Evolutionary conservation across 768 basidiomycete species (phyloP), one percentile per base, ranked within the genome.

Genomic region (Russula earlei): DNA sequence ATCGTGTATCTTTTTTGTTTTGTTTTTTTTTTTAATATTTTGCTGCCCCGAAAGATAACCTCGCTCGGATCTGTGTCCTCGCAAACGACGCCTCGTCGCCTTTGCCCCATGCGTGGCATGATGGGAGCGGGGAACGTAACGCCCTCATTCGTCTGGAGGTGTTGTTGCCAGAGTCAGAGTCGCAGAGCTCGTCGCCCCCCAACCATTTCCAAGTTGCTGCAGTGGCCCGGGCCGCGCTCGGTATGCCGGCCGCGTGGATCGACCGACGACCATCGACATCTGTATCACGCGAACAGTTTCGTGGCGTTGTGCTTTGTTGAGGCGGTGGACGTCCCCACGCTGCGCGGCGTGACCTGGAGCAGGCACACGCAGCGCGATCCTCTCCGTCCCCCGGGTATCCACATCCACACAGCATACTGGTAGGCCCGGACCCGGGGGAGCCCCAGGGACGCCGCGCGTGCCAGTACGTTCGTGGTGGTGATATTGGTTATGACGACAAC

Each of bases 391-490:
- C 83, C 82, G 11, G 85, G 84, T 9, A 64, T n/a, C n/a, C n/a
- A n/a, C n/a, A n/a, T 87, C n/a, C 85, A 84, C 0, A 80, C 81
- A 0, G 82, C 82, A 5, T n/a, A n/a, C n/a, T n/a, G n/a, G n/a
- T n/a, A n/a, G n/a, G n/a, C n/a, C n/a, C n/a, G n/a, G n/a, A n/a
- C n/a, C n/a, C n/a, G n/a, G 83, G 85, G 66, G 84, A 83, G 66
- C 82, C 82, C 2, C 75, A 77, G 38, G 83, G 82, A 0, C 77
- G 78, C 63, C 74, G 73, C 31, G 51, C 9, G 40, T 55, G 34
- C n/a, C n/a, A n/a, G n/a, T n/a, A n/a, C n/a, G n/a, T n/a, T 36
- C 48, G 20, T 45, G 19, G 31, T 42, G 49, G 31, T 38, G 52
- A 43, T 53, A 52, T 19, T 45, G 20, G 31, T 52, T n/a, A n/a